Percentiles rank a stretch among this genome's conserved stretches.
phyloP scores from a whole-genome alignment of 2,329 filamentous ascomycete genomes.

The Blumeria hordei region DNA sequence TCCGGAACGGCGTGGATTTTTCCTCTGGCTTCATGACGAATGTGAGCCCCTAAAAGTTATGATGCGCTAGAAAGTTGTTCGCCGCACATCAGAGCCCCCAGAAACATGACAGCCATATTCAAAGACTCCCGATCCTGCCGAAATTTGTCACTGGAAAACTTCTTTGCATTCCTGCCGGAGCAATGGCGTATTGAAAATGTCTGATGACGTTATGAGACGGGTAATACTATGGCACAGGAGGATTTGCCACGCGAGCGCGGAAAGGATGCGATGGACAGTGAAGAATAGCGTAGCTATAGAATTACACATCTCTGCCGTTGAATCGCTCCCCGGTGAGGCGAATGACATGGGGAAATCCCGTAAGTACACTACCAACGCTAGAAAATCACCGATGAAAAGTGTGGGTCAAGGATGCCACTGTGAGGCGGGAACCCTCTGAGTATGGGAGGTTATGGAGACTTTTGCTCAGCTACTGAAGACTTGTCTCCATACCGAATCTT shows the following conservation, averaged over 20 bases:
- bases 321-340: neutral
- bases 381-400: neutral
- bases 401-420: neutral
- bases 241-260: neutral
- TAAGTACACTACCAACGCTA: neutral
- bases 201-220: neutral
- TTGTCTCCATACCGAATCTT: neutral
- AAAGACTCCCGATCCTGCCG: neutral
- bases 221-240: neutral
- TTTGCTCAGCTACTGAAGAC: neutral
- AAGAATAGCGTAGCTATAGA: neutral
- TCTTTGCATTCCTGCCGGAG: neutral
- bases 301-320: neutral
- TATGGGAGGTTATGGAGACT: neutral
- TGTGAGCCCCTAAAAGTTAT: neutral
- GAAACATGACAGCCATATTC: neutral
- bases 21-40: neutral
- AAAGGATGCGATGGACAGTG: neutral
- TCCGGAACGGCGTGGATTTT: neutral
- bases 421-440: neutral
- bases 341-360: neutral
- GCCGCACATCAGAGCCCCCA: neutral
- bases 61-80: neutral
- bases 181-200: neutral
- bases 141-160: neutral